phyloP scores from a whole-genome alignment of 352 stramenopile species.

The Phytophthora rubi region DNA sequence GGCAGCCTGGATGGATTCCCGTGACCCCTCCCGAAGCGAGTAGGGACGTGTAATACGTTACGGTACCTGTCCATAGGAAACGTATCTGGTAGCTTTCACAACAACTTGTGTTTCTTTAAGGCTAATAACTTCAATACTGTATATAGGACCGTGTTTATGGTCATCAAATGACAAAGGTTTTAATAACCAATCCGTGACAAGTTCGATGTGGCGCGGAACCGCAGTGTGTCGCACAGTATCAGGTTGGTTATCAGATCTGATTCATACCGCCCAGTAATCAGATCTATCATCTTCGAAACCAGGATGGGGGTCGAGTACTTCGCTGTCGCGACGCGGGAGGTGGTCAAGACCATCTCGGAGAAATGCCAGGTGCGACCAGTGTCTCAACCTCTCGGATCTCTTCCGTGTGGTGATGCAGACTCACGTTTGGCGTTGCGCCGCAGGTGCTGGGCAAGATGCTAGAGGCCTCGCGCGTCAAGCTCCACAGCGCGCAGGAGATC shows the following conservation, averaged over 20 bases:
- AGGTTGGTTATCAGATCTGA: conserved; percentile 26
- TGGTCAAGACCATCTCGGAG: conserved; percentile 71
- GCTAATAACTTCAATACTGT: background rate
- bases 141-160: background rate
- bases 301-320: conserved; percentile 46
- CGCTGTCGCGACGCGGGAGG: conserved; percentile 56
- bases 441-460: conserved; percentile 76
- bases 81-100: too few species aligned
- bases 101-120: background rate
- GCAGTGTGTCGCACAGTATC: conserved; percentile 4
- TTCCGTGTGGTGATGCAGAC: background rate
- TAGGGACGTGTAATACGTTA: too few species aligned
- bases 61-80: too few species aligned
- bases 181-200: conserved; percentile 20
- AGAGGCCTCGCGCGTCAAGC: conserved; percentile 62
- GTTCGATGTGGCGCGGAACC: conserved; percentile 18
- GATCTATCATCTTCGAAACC: background rate
- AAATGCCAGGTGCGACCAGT: conserved; percentile 58
- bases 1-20: conserved; percentile 4
- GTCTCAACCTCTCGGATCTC: background rate
- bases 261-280: background rate
- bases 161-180: background rate
- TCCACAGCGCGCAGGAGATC: conserved; percentile 56
- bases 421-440: background rate
- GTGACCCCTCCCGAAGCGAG: background rate